Percentiles rank a stretch among this genome's conserved stretches.
phyloP scores from a whole-genome alignment of 2,329 filamentous ascomycete species.

The Sporothrix protearum region DNA sequence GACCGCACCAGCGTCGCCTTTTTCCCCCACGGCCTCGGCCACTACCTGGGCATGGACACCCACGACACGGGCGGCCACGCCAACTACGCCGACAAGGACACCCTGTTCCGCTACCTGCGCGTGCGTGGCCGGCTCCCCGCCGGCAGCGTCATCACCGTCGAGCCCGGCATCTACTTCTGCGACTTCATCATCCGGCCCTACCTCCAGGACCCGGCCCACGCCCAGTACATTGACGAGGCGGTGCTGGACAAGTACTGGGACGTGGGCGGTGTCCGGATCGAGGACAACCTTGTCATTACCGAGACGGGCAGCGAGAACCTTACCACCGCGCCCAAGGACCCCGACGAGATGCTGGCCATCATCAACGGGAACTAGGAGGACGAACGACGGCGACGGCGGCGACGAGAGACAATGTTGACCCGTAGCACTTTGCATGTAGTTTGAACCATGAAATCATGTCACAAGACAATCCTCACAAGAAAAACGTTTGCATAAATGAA shows the following conservation, averaged over 20 bases:
- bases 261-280: conserved; percentile 68
- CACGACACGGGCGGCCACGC: conserved; percentile 80
- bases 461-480: neutral
- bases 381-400: too few relatives aligned
- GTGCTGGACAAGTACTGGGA: conserved; percentile 78
- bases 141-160: conserved; percentile 85
- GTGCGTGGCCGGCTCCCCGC: conserved; percentile 72
- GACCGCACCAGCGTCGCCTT: conserved; percentile 82
- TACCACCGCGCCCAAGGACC: conserved; percentile 61
- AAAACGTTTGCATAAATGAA: too few relatives aligned
- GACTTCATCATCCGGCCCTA: conserved; percentile 82
- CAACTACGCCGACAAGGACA: conserved; percentile 73
- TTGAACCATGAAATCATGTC: neutral
- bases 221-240: conserved; percentile 69
- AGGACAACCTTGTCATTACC: conserved; percentile 64
- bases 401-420: neutral
- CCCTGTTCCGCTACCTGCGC: conserved; percentile 82
- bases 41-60: conserved; percentile 89
- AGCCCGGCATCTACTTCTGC: conserved; percentile 94
- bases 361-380: conserved; percentile 36
- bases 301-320: conserved; percentile 59
- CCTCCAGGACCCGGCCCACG: conserved; percentile 66
- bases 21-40: conserved; percentile 85
- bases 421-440: neutral
- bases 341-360: conserved; percentile 55